Evolutionary conservation across 2,329 filamentous ascomycete genomes (phyloP).

Genomic region (Cladosporium colombiae): DNA sequence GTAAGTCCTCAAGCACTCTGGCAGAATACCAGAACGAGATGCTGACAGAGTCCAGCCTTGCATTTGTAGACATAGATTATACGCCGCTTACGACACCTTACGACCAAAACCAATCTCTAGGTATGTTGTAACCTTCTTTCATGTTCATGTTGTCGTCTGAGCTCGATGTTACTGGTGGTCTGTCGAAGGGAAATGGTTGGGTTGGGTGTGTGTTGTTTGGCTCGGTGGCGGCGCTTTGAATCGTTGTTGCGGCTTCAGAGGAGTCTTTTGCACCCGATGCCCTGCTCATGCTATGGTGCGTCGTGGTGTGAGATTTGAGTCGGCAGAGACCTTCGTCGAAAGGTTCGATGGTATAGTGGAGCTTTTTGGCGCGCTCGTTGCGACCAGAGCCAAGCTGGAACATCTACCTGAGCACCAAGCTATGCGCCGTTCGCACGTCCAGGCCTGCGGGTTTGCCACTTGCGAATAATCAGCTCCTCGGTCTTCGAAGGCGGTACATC

Average conservation of each 20-base stretch:
- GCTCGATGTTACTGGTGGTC: background rate
- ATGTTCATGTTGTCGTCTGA: background rate
- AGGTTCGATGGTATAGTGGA: background rate
- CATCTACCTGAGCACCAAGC: background rate
- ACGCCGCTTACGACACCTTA: constrained; percentile 33
- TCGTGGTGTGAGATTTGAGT: background rate
- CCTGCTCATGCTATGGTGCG: background rate
- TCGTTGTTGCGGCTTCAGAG: background rate
- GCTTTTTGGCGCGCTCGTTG: background rate
- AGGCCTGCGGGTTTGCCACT: background rate
- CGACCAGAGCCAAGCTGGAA: background rate
- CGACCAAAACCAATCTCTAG: constrained; percentile 29
- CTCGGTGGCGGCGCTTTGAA: background rate
- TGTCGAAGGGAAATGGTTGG: background rate
- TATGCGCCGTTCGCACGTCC: background rate
- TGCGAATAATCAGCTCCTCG: background rate
- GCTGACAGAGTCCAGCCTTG: constrained; percentile 23
- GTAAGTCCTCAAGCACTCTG: constrained; percentile 3
- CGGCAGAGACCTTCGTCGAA: background rate
- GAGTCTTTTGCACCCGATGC: background rate
- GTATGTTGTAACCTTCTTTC: constrained; percentile 24
- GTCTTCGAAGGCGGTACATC: background rate
- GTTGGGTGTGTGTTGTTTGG: background rate
- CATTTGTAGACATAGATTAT: constrained; percentile 39
- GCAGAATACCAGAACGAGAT: background rate